phyloP scores from a whole-genome alignment of 257 asterid species.

The Solanum etuberosum region DNA sequence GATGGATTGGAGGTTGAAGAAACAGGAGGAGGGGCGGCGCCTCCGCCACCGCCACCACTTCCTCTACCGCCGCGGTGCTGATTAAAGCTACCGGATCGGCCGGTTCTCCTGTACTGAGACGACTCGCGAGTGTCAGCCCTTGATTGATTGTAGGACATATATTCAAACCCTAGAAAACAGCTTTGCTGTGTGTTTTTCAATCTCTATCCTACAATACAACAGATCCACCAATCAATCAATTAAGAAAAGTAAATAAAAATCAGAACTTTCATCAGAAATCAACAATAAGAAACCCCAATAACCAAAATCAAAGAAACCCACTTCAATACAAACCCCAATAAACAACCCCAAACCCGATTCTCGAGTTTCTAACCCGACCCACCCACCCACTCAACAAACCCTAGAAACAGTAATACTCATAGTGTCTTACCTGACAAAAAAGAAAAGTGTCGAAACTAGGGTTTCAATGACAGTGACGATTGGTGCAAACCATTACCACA shows the following conservation, averaged over 20 bases:
- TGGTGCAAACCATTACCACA: background rate
- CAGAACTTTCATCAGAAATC: background rate
- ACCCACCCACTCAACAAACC: background rate
- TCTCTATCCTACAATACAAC: background rate
- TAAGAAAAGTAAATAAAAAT: background rate
- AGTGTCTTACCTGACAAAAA: background rate
- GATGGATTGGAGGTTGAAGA: slow-evolving; percentile 3
- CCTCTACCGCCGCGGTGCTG: slow-evolving; percentile 19
- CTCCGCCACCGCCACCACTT: slow-evolving; percentile 19
- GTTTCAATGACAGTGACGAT: slow-evolving; percentile 8
- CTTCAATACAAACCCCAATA: background rate
- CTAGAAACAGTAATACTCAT: background rate
- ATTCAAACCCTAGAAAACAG: slow-evolving; percentile 21
- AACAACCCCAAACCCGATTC: background rate
- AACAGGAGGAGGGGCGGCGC: slow-evolving; percentile 17
- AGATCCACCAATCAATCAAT: slow-evolving; percentile 45
- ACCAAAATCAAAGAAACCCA: background rate
- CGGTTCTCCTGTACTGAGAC: slow-evolving; percentile 20
- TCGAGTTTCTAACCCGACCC: background rate
- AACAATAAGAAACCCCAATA: background rate
- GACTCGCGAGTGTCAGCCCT: slow-evolving; percentile 32
- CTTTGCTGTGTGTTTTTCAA: background rate
- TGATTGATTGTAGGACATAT: slow-evolving; percentile 36
- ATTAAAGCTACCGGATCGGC: slow-evolving; percentile 18
- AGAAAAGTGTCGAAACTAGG: background rate